These are phyloP conservation scores for Sparassis latifolia DNA, from an alignment of 1,284 basidiomycete genomes.

Conservation along the genomic window DNA sequence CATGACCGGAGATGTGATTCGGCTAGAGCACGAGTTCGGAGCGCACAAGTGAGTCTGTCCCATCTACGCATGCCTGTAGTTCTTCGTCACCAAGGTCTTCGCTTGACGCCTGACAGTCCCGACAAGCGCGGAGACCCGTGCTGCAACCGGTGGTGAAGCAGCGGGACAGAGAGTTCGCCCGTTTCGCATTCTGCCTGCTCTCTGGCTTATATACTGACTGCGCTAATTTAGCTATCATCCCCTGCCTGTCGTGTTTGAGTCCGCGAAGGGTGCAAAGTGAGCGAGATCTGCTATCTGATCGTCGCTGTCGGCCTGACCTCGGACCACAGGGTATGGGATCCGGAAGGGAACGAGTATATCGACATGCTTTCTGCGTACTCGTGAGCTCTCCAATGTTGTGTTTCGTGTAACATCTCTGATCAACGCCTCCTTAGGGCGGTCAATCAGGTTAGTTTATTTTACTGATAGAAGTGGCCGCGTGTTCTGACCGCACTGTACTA, in stretches of 20 bases:
- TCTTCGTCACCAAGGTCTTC: neutral
- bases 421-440: constrained; percentile 53
- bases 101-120: neutral
- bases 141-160: neutral
- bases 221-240: constrained; percentile 85
- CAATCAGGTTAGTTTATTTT: constrained; percentile 58
- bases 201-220: constrained; percentile 15
- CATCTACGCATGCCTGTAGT: neutral
- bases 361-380: constrained; percentile 98
- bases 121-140: constrained; percentile 7
- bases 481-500: neutral
- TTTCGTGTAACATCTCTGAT: neutral
- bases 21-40: constrained; percentile 77
- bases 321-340: constrained; percentile 82
- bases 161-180: constrained; percentile 17
- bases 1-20: constrained; percentile 66
- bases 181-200: constrained; percentile 16
- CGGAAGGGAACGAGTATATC: constrained; percentile 89
- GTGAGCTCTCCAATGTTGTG: constrained; percentile 42
- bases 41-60: constrained; percentile 77
- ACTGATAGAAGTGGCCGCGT: neutral
- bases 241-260: constrained; percentile 90
- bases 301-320: constrained; percentile 10
- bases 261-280: constrained; percentile 84
- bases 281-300: constrained; percentile 30